phyloP scores from a whole-genome alignment of 2,329 filamentous ascomycete genomes.

The Lachnellula hyalina region DNA sequence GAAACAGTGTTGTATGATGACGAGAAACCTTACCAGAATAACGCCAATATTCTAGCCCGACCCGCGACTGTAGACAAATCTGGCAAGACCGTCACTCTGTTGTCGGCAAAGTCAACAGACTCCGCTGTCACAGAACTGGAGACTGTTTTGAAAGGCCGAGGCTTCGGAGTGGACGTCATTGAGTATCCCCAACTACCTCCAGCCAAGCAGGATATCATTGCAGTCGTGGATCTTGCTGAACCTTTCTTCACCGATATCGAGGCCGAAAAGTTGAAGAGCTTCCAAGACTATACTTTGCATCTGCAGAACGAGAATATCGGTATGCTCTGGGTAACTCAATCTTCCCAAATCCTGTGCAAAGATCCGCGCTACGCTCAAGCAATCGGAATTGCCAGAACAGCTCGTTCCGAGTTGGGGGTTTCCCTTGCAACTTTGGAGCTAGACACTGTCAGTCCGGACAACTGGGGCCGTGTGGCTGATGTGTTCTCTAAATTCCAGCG shows the following conservation, averaged over 20 bases:
- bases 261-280: conserved; percentile 6
- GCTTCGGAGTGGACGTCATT: conserved; percentile 7
- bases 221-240: conserved; percentile 22
- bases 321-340: conserved; percentile 21
- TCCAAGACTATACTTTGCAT: conserved; percentile 8
- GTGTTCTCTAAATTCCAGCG: conserved; percentile 8
- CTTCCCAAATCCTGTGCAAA: conserved; percentile 16
- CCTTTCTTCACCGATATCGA: conserved; percentile 26
- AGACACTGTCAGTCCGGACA: conserved; percentile 5
- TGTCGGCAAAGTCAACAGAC: neutral
- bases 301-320: neutral
- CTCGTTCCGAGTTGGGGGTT: conserved; percentile 18
- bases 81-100: conserved; percentile 3
- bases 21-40: conserved; percentile 18
- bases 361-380: conserved; percentile 19
- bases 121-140: neutral
- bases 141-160: neutral
- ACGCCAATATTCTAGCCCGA: conserved; percentile 19
- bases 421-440: conserved; percentile 22
- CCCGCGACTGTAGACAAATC: neutral
- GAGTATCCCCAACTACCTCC: conserved; percentile 2
- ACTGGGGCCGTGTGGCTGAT: neutral
- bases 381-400: conserved; percentile 16
- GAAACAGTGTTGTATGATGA: conserved; percentile 24
- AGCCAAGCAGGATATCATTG: conserved; percentile 21